A percentile compares a stretch with the other conserved stretches of the same genome.
Conservation (phyloP, 805 yeast genomes). For the Teunomyces tritomae region DNA sequence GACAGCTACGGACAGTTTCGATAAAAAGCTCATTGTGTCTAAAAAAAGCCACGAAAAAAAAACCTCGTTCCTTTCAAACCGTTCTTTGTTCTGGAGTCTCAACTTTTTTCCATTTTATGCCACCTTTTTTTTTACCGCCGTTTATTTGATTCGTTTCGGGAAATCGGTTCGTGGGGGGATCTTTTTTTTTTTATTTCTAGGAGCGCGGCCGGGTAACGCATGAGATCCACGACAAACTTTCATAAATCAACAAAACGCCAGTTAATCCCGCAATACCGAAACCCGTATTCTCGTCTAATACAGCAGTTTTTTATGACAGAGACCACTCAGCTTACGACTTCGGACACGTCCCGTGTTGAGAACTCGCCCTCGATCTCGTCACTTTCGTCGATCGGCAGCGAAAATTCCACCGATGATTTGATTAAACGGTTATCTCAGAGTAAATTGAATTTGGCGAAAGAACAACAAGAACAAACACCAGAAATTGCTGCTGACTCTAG, state of each 20-base stretch:
- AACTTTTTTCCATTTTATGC: background rate
- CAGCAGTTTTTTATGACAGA: background rate
- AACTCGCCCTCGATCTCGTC: constrained; percentile 20
- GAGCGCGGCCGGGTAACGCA: no score
- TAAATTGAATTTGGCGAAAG: background rate
- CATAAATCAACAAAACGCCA: no score
- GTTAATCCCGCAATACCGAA: no score
- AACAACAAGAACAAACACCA: background rate
- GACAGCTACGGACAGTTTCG: no score
- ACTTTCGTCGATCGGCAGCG: constrained; percentile 21
- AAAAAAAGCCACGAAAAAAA: no score
- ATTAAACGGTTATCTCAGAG: constrained; percentile 15
- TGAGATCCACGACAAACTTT: no score
- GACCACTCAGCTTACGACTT: background rate
- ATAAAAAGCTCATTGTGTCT: no score
- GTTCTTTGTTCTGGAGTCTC: background rate
- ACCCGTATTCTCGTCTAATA: background rate
- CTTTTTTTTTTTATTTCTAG: no score
- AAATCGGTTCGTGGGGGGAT: no score
- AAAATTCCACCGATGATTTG: constrained; percentile 22
- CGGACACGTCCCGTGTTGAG: background rate
- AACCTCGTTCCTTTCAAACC: no score
- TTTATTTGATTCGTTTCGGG: background rate
- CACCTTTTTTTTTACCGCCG: background rate
- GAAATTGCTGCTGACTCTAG: background rate